Evolutionary conservation across 1,284 basidiomycete genomes (phyloP), one percentile per base, ranked within the genome.

Genomic region (Ustilago curta): DNA sequence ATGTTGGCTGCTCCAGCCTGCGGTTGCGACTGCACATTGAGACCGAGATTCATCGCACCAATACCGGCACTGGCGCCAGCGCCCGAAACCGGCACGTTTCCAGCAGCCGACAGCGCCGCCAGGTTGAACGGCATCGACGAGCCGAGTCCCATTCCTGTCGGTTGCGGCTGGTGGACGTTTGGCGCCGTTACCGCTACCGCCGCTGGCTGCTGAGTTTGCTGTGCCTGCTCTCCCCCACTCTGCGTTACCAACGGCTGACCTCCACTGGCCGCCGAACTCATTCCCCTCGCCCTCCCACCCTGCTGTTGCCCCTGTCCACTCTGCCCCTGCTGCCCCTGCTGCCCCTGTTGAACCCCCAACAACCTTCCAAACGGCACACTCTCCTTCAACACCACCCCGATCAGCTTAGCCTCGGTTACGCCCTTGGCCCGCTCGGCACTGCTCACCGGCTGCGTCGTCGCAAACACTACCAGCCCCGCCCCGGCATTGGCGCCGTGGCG

Each of bases 341-440:
- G 35, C 27, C 54, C 18, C 19, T 32, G 61, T 56, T 76, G 73
- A 8, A 52, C 54, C 1, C 58, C 60, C 29, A 75, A 35, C 53
- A 80, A 55, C 59, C 65, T 56, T 8, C 48, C 59, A 43, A 80
- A 77, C 4, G 78, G 80, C 32, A 80, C 70, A 8, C 72, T 59
- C 5, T 75, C 67, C 50, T 57, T 77, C 59, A 80, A 66, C 29
- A 79, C 70, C 43, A 81, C 69, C 0, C 77, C 80, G 5, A 81
- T 64, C 44, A 81, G 51, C 43, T 76, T 77, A 7, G 64, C 58
- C 31, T 55, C 42, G 3, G 43, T 50, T 11, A 27, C 21, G 12
- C 54, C 64, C 32, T 59, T 52, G 4, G 21, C 63, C 37, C 54
- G 51, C 52, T 76, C 69, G 0, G 61, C 59, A 44, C 67, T 70